Evolutionary conservation across 2,329 filamentous ascomycete species (phyloP).

Genomic region (Plectosphaerella sp.): DNA sequence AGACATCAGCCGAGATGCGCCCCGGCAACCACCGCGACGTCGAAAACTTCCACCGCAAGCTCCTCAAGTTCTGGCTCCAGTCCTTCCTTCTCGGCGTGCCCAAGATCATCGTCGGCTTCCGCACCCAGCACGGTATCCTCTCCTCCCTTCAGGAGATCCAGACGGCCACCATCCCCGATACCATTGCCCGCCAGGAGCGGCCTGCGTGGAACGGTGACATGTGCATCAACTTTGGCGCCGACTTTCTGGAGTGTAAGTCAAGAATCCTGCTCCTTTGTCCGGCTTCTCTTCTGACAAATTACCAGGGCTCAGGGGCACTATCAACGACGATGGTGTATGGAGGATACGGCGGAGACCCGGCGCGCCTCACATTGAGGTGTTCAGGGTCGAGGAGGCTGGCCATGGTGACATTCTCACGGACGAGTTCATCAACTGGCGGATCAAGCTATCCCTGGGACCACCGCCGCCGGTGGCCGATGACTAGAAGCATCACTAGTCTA

Average conservation of each 20-base stretch:
- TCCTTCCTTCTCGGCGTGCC: conserved; percentile 91
- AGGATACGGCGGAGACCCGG: conserved; percentile 65
- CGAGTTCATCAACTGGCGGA: conserved; percentile 73
- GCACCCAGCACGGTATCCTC: conserved; percentile 68
- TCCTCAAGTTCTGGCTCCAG: conserved; percentile 96
- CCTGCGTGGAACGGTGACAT: conserved; percentile 85
- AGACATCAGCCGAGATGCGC: conserved; percentile 74
- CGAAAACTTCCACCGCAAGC: conserved; percentile 78
- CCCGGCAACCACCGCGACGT: conserved; percentile 57
- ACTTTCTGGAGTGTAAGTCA: conserved; percentile 69
- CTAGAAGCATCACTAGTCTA: neutral
- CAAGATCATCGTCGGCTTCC: conserved; percentile 86
- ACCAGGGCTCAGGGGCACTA: conserved; percentile 58
- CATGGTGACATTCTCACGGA: conserved; percentile 72
- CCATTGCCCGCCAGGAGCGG: conserved; percentile 62
- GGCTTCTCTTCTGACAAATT: neutral
- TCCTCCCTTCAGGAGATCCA: conserved; percentile 71
- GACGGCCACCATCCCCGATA: conserved; percentile 73
- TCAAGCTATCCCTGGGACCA: conserved; percentile 40
- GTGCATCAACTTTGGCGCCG: conserved; percentile 85
- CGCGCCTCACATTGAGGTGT: conserved; percentile 66
- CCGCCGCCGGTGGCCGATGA: neutral
- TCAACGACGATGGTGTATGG: conserved; percentile 74
- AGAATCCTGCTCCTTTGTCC: neutral
- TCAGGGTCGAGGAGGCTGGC: conserved; percentile 67